These are phyloP conservation scores for Epichloe gansuensis DNA, from an alignment of 2,329 filamentous ascomycete species.

Conservation along the genomic window DNA sequence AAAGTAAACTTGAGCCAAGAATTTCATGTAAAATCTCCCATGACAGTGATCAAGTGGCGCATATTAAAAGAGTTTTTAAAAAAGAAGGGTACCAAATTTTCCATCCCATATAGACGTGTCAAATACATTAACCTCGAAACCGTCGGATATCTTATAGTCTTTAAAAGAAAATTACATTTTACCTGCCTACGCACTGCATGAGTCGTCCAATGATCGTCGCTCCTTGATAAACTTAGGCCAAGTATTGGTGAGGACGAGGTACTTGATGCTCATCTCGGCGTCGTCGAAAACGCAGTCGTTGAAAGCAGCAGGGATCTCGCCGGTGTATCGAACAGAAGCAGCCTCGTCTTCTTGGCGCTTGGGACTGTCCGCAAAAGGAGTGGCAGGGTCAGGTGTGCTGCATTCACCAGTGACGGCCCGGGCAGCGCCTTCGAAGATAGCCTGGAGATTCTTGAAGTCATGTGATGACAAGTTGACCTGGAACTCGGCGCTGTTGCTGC, in stretches of 20 bases:
- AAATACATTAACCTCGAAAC: not conserved
- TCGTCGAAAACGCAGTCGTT: slow-evolving; percentile 44
- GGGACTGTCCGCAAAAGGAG: slow-evolving; percentile 28
- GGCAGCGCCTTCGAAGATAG: slow-evolving; percentile 43
- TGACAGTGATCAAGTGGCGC: not conserved
- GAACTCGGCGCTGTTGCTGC: slow-evolving; percentile 48
- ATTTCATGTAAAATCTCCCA: not conserved
- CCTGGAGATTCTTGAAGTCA: slow-evolving; percentile 41
- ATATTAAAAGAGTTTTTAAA: not conserved
- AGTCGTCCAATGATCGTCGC: slow-evolving; percentile 20
- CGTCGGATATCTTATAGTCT: not conserved
- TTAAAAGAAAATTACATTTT: not conserved
- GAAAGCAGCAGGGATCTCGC: slow-evolving; percentile 40
- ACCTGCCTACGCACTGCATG: slow-evolving; percentile 6
- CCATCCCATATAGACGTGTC: not conserved
- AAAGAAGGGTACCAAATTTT: not conserved
- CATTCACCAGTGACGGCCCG: slow-evolving; percentile 30
- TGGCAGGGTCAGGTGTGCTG: slow-evolving; percentile 27
- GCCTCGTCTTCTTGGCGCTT: slow-evolving; percentile 12
- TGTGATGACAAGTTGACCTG: slow-evolving; percentile 52
- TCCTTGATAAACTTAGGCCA: slow-evolving; percentile 49
- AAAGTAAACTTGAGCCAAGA: not conserved
- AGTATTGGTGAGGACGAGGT: slow-evolving; percentile 56
- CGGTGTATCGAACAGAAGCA: slow-evolving; percentile 23
- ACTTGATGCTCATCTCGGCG: slow-evolving; percentile 50